Percentiles rank a stretch among this genome's conserved stretches.
These are phyloP conservation scores for Xanthoconium stramineum DNA, from an alignment of 768 basidiomycete genomes.

Conservation along the genomic window DNA sequence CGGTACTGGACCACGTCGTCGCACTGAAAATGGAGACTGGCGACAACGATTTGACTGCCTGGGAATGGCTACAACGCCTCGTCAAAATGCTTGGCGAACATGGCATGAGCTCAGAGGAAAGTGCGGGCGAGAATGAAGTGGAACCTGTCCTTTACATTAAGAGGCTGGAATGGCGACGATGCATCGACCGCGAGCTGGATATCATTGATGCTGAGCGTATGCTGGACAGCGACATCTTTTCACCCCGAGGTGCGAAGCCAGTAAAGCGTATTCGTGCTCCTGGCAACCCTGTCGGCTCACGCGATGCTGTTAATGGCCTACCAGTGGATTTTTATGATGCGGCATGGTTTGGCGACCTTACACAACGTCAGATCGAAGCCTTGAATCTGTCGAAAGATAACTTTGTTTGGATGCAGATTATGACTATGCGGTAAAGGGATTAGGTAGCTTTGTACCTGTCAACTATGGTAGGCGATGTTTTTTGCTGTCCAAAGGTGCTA, in stretches of 20 bases:
- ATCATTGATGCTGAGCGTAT: not conserved
- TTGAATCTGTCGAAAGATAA: not conserved
- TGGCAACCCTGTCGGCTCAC: not conserved
- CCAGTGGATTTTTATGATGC: not conserved
- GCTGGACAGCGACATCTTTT: not conserved
- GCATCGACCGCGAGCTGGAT: not conserved
- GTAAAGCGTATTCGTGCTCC: not conserved
- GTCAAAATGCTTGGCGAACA: not conserved
- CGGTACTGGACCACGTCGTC: not conserved
- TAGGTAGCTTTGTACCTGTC: too few relatives aligned
- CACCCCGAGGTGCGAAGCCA: not conserved
- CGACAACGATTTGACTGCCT: not conserved
- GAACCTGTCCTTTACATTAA: not conserved
- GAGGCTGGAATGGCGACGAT: not conserved
- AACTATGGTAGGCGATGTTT: too few relatives aligned
- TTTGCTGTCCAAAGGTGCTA: slow-evolving; percentile 9
- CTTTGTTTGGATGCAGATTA: not conserved
- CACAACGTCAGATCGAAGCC: not conserved
- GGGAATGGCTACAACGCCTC: not conserved
- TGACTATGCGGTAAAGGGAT: too few relatives aligned
- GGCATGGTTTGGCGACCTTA: not conserved
- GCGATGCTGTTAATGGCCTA: not conserved
- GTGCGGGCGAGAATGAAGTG: not conserved
- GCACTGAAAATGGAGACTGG: not conserved
- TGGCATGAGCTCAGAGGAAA: not conserved